Evolutionary conservation across 2,329 filamentous ascomycete genomes (phyloP), one percentile per base, ranked within the genome.

Genomic region (Talaromyces islandicus): DNA sequence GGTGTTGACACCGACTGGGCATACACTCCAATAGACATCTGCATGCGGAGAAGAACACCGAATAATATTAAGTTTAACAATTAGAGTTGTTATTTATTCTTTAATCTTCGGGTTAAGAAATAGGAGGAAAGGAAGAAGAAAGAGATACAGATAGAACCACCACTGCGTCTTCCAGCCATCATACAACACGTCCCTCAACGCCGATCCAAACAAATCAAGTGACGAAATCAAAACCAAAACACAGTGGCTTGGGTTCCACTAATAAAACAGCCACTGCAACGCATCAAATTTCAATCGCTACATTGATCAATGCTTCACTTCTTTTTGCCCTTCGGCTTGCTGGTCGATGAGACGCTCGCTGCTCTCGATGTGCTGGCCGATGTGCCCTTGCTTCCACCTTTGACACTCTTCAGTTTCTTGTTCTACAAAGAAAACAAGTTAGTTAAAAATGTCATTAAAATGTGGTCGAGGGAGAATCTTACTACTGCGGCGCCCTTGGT

Each of bases 381-480:
- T 60, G 85, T 89, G 55, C 85, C 83, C 74, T 92, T 94, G 77
- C 85, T 90, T 60, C 82, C 86, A 57, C 78, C 81, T 56, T 97
- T 97, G 70, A 96, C 86, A 53, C 88, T 90, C 67, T 97, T 94
- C 54, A 97, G 84, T 57, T 91, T 87, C 79, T 97, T 97, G 76
- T 97, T 96, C 92, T 97, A 72, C 38, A 29, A 14, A 25, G 6
- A 41, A 43, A 50, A 58, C 27, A 19, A 58, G 56, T 41, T 27
- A 12, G 3, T 30, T 10, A 29, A 43, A 11, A 17, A 57, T 53
- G 21, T 19, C 35, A 35, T 43, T 56, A 24, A 59, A 46, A 12
- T 10, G 19, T 11, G 6, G 43, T 35, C 7, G 35, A 12, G 19
- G 30, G 9, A 46, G 25, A 53, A 56, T 75, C 86, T 72, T 81